Percentiles rank a stretch among this genome's conserved stretches.
Evolutionary conservation across 108 stramenopile genomes (phyloP).

Genomic region (Pelagomonas calceolata): DNA sequence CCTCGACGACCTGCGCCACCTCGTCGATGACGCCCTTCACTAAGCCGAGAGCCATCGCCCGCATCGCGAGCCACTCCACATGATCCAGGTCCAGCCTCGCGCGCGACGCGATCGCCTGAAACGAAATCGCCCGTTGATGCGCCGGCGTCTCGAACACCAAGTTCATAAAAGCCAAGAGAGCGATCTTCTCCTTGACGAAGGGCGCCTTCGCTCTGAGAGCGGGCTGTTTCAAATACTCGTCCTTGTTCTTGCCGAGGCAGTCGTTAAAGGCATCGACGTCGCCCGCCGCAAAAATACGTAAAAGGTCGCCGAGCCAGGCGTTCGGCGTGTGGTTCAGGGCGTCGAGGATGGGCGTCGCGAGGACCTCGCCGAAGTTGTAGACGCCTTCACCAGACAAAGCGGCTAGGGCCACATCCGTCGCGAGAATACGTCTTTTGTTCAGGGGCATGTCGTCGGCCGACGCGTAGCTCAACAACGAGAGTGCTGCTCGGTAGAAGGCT

Average conservation of each 20-base stretch:
- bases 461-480: conserved; percentile 74
- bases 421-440: conserved; percentile 47
- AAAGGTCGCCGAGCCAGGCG: conserved; percentile 70
- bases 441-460: conserved; percentile 27
- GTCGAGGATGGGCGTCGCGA: conserved; percentile 67
- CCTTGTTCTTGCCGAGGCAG: conserved; percentile 40
- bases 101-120: conserved; percentile 69
- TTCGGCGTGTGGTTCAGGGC: conserved; percentile 53
- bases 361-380: conserved; percentile 89
- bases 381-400: conserved; percentile 92
- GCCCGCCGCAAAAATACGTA: conserved; percentile 70
- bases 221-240: conserved; percentile 55
- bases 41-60: conserved; percentile 81
- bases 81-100: conserved; percentile 62
- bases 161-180: conserved; percentile 79
- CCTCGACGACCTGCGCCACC: conserved; percentile 64
- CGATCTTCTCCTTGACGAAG: conserved; percentile 86
- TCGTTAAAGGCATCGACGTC: conserved; percentile 64
- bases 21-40: conserved; percentile 75
- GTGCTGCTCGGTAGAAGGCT: conserved; percentile 74
- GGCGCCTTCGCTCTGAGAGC: conserved; percentile 61
- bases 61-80: conserved; percentile 97
- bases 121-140: conserved; percentile 67
- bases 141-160: conserved; percentile 83
- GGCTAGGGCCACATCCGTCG: conserved; percentile 79